These are phyloP conservation scores for Pichia cactophila DNA, from an alignment of 1,139 yeast species.

Conservation along the genomic window DNA sequence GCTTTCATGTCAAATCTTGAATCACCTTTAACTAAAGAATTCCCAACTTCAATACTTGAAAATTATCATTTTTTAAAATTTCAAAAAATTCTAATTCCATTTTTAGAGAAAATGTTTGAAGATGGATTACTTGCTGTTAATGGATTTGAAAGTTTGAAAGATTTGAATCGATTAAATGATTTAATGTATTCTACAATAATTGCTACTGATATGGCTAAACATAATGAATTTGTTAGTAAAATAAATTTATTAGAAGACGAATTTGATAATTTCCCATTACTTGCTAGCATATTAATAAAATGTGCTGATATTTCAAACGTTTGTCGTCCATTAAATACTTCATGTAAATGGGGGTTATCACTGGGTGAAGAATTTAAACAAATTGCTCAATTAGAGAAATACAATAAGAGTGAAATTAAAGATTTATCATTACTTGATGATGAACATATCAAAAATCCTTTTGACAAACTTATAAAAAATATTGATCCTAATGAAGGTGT, in stretches of 20 bases:
- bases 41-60: slow-evolving; percentile 71
- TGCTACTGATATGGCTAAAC: slow-evolving; percentile 95
- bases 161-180: background rate
- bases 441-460: background rate
- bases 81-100: slow-evolving; percentile 35
- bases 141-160: too few species aligned
- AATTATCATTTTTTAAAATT: slow-evolving; percentile 77
- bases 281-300: slow-evolving; percentile 67
- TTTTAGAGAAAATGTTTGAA: slow-evolving; percentile 3
- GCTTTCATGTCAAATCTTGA: slow-evolving; percentile 53
- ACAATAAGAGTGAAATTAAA: slow-evolving; percentile 23
- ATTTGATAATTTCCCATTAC: slow-evolving; percentile 28
- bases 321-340: slow-evolving; percentile 66
- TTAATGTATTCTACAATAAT: slow-evolving; percentile 26
- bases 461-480: slow-evolving; percentile 10
- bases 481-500: slow-evolving; percentile 35
- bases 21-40: slow-evolving; percentile 61
- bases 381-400: slow-evolving; percentile 47
- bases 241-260: slow-evolving; percentile 25
- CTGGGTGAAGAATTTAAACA: slow-evolving; percentile 73
- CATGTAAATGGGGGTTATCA: slow-evolving; percentile 81
- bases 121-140: background rate
- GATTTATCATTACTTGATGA: slow-evolving; percentile 9
- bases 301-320: slow-evolving; percentile 95
- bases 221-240: slow-evolving; percentile 61